Conservation (phyloP, 2,329 filamentous ascomycete genomes). For the Pseudogymnoascus sp. region DNA sequence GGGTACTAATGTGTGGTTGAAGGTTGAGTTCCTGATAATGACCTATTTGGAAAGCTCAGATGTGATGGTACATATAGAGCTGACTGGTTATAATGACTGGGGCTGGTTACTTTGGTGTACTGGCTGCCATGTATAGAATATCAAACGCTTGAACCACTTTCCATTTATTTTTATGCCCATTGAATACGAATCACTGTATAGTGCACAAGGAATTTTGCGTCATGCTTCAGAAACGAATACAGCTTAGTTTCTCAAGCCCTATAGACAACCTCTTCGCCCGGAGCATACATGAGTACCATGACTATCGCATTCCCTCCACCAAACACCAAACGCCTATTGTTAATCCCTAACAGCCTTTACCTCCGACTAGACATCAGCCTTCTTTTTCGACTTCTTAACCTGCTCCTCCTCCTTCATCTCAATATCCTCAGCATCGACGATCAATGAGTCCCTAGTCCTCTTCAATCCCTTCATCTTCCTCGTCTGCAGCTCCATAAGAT, state of each 20-base stretch:
- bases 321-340: conserved; percentile 10
- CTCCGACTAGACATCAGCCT: neutral
- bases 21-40: neutral
- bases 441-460: conserved; percentile 58
- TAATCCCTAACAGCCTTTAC: neutral
- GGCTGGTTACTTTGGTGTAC: neutral
- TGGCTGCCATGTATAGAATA: neutral
- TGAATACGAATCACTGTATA: neutral
- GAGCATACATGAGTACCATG: conserved; percentile 6
- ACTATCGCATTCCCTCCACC: conserved; percentile 8
- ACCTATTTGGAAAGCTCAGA: neutral
- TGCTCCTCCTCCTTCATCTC: conserved; percentile 30
- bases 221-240: conserved; percentile 6
- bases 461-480: conserved; percentile 99
- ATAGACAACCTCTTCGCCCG: conserved; percentile 5
- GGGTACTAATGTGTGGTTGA: neutral
- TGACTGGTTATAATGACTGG: neutral
- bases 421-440: conserved; percentile 39
- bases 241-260: conserved; percentile 7
- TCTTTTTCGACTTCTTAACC: conserved; percentile 22
- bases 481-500: conserved; percentile 79
- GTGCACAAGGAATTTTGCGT: neutral
- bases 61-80: neutral
- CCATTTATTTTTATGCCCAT: neutral
- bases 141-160: neutral